Base-by-base conservation (phyloP, 2,329 filamentous ascomycete genomes). In the Phaeosphaeriaceae sp. region DNA sequence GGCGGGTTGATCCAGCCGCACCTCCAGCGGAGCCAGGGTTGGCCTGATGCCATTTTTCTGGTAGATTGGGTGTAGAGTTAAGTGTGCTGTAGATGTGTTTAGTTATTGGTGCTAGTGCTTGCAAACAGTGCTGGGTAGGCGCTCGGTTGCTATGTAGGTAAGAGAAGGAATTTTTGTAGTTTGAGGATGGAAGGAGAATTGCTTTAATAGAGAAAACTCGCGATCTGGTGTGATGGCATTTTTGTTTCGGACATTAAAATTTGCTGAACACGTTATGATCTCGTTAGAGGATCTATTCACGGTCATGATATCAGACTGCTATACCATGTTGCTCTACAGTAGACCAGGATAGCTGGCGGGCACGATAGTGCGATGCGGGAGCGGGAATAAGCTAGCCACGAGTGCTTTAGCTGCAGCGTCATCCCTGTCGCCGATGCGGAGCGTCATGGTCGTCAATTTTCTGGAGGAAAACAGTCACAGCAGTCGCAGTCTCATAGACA, bases 401-500 rank as follows among this genome's bases (percentile, higher is more conserved):
- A 27, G 25, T 9, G 25, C 4, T 4, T 9, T 36, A 36, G 31
- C 31, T 36, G 31, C 31, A 53, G 25, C 40, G 25, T 36, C 47
- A 62, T 50, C 66, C 67, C 67, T 66, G 64, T 54, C 64, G 62
- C 66, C 66, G 65, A 67, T 70, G 56, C 65, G 61, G 65, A 64
- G 63, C 58, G 56, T 66, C 58, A 63, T 62, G 54, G 54, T 60
- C 59, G 24, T 44, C 51, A 48, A 53, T 65, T 71, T 73, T 69
- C 62, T 62, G 51, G 54, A 62, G 47, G 52, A 42, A 56, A 60
- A 69, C 66, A 70, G 69, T 71, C 70, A 72, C 54, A 62, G 31
- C 31, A 36, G 31, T 36, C 3, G 31, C 31, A 36, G 31, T 3
- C 13, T 11, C 31, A 36, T 13, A 13, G 3, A 36, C 7, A 11